Base-by-base conservation (phyloP, 495 filamentous ascomycete species). In the Tuber microsphaerosporum region DNA sequence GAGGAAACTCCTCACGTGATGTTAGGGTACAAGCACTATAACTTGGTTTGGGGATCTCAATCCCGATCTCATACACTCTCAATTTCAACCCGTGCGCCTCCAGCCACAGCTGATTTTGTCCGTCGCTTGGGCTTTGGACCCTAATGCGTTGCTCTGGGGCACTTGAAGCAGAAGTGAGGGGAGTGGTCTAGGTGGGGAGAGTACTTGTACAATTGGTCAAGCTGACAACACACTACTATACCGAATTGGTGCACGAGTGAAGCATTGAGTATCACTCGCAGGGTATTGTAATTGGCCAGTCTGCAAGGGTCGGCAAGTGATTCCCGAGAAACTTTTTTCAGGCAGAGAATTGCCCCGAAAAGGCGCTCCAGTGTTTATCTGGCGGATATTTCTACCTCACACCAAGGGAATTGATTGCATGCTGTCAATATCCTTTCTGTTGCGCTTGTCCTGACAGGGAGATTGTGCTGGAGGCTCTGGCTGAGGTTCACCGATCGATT, bases 211-310 rank as follows among this genome's bases (percentile, higher is more conserved):
- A n/a, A 8, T 61, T 61, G 51, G 51, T 14, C 51, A 7, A 26
- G 26, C 17, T 65, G 31, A 34, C 56, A 65, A 65, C 26, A 65
- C 56, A 65, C 34, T 65, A 65, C n/a, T n/a, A n/a, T n/a, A n/a
- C 56, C 56, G 5, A 12, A 65, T 65, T 16, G 17, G 56, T n/a
- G 26, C 14, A 34, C 26, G 56, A 34, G 56, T 34, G 56, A 65
- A 65, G 56, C 56, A 65, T 65, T 65, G 31, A 65, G 26, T 65
- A 65, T 65, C 56, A 65, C 56, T 65, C 56, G 56, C 26, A 6
- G 26, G 26, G 26, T 65, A 16, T 6, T 65, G 26, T 3, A 7
- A 34, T 65, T 31, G 56, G 14, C 14, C 26, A 65, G 14, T 16
- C 56, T 5, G 51, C n/a, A 14, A 26, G n/a, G n/a, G 22, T 26